phyloP scores from a whole-genome alignment of 768 basidiomycete species.

The Hypholoma sublateritium region DNA sequence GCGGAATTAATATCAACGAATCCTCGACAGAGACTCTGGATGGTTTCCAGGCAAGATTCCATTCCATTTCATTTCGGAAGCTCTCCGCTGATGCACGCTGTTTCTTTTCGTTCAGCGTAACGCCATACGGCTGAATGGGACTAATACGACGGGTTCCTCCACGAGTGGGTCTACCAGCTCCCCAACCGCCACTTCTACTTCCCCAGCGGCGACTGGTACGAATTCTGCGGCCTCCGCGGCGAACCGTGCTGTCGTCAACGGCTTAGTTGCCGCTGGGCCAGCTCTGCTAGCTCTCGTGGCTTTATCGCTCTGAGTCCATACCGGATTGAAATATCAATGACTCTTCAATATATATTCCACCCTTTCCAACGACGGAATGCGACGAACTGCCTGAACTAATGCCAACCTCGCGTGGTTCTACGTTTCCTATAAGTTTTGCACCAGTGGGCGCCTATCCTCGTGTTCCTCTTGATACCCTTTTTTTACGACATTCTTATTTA shows the following conservation, averaged over 20 bases:
- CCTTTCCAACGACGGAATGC: too few species aligned
- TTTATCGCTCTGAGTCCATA: slow-evolving; percentile 8
- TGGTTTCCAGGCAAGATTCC: slow-evolving; percentile 43
- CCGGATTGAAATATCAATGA: neutral
- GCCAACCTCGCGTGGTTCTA: too few species aligned
- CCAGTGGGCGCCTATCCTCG: too few species aligned
- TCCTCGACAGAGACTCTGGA: slow-evolving; percentile 40
- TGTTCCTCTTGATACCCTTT: too few species aligned
- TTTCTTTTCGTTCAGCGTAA: slow-evolving; percentile 44
- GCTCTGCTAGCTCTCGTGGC: slow-evolving; percentile 10
- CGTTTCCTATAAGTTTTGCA: too few species aligned
- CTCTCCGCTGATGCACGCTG: neutral
- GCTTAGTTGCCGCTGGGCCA: slow-evolving; percentile 13
- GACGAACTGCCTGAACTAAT: too few species aligned
- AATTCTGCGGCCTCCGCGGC: slow-evolving; percentile 12
- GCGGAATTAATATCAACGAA: slow-evolving; percentile 56
- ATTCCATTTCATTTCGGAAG: slow-evolving; percentile 1
- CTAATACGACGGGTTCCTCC: slow-evolving; percentile 17
- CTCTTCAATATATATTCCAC: neutral
- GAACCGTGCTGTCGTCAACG: slow-evolving; percentile 14
- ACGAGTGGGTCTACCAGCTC: slow-evolving; percentile 2
- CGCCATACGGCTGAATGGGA: slow-evolving; percentile 57
- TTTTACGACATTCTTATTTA: too few species aligned
- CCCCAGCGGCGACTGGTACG: slow-evolving; percentile 10
- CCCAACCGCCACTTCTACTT: slow-evolving; percentile 2